Base-by-base conservation (phyloP, 2,329 filamentous ascomycete genomes). In the Grosmannia huntii region DNA sequence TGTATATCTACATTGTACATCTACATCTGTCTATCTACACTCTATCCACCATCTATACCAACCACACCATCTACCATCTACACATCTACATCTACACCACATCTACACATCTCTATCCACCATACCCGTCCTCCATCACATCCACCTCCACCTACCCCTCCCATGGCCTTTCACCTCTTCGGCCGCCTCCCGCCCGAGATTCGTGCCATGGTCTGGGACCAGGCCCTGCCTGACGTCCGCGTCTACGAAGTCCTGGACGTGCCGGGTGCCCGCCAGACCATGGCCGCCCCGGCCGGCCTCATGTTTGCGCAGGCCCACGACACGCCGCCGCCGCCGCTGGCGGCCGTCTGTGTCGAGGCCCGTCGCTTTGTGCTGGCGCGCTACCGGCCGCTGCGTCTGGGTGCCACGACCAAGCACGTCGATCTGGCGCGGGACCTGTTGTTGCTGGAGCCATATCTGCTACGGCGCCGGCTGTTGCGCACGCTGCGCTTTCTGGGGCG, bases 181-280 rank as follows among this genome's bases (percentile, higher is more conserved):
- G 60, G 61, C 23, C 61, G 66, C 58, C 69, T 77, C 9, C 75
- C 75, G 31, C 65, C 70, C 23, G 75, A 77, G 66, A 68, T 77
- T 57, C 71, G 75, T 44, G 69, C 71, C 60, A 71, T 74, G 66
- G 72, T 77, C 59, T 77, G 75, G 75, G 69, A 71, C 46, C 71
- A 71, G 61, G 70, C 74, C 1, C 68, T 77, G 36, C 75, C 75
- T 1, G 72, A 75, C 41, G 61, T 71, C 3, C 72, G 75, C 44
- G 74, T 76, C 3, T 76, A 74, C 64, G 75, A 77, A 62, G 70
- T 76, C 11, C 67, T 77, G 60, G 75, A 76, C 60, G 72, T 73
- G 16, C 74, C 75, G 16, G 70, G 70, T 61, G 69, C 73, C 14
- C 68, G 67, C 56, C 70, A 71, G 44, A 68, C 70, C 51, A 72